Percentiles rank a stretch among this genome's conserved stretches.
These are phyloP conservation scores for Camelina laxa DNA, from an alignment of 345 rosid species.

Conservation along the genomic window DNA sequence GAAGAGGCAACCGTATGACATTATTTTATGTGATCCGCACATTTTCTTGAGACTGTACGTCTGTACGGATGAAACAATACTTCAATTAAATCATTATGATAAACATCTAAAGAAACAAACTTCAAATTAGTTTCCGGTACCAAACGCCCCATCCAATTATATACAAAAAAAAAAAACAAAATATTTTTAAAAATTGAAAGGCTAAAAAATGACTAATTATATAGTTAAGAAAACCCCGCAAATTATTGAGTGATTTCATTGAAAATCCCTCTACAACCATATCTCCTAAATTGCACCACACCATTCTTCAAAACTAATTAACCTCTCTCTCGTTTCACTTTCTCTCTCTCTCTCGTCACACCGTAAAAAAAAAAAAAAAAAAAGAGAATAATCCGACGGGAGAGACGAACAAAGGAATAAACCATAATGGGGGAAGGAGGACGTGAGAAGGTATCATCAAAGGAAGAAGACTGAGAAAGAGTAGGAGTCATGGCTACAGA, in stretches of 20 bases:
- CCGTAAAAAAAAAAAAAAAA: neutral
- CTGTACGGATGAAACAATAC: no score
- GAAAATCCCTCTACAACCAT: neutral
- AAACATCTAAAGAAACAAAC: no score
- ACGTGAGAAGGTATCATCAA: constrained; percentile 35
- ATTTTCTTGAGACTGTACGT: no score
- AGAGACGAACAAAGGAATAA: constrained; percentile 6
- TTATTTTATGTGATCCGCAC: no score
- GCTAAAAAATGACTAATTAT: no score
- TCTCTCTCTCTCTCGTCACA: constrained; percentile 11
- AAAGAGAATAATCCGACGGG: constrained; percentile 18
- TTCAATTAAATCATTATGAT: no score
- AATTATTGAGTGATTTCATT: neutral
- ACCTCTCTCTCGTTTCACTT: no score
- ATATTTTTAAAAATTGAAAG: no score
- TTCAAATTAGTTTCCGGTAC: no score
- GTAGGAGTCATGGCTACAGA: constrained; percentile 67
- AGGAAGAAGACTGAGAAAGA: constrained; percentile 28
- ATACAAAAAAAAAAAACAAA: no score
- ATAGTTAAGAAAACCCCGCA: neutral
- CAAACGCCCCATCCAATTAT: no score
- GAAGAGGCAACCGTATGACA: no score
- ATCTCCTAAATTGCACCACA: constrained; percentile 20
- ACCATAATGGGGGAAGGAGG: constrained; percentile 43
- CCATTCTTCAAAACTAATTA: neutral